Evolutionary conservation across 1,139 yeast species (phyloP).

Genomic region (Spencermartinsiella ligniputridi): DNA sequence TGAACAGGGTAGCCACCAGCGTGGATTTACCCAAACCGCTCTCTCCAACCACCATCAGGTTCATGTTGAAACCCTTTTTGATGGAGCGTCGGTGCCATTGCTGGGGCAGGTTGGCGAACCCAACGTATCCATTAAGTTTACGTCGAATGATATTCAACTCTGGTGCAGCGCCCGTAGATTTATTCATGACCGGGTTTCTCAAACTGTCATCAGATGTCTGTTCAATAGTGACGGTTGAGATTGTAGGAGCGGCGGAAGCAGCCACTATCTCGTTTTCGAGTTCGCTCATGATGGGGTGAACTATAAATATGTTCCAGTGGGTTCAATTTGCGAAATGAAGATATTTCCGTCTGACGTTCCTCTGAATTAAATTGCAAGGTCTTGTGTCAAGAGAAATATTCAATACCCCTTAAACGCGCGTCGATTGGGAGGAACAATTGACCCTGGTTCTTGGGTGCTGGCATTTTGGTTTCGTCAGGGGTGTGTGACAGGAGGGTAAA

Average conservation of each 20-base stretch:
- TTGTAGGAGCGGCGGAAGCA: constrained; percentile 20
- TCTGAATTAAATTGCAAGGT: neutral
- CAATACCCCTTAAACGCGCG: constrained; percentile 1
- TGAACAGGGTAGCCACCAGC: constrained; percentile 84
- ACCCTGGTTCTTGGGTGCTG: no score
- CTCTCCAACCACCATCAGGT: constrained; percentile 75
- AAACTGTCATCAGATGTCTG: constrained; percentile 18
- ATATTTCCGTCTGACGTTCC: no score
- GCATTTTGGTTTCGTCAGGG: constrained; percentile 1
- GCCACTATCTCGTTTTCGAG: neutral
- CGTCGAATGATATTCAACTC: constrained; percentile 58
- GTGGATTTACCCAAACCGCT: constrained; percentile 94
- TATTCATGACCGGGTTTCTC: constrained; percentile 20
- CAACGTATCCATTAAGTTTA: constrained; percentile 87
- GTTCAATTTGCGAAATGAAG: no score
- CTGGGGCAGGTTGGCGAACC: constrained; percentile 95
- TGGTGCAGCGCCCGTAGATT: constrained; percentile 13
- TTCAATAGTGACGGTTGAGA: constrained; percentile 25
- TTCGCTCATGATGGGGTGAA: constrained; percentile 5
- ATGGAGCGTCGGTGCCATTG: constrained; percentile 98
- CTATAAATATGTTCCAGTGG: no score
- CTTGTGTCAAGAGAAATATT: neutral
- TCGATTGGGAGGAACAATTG: no score
- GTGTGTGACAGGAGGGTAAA: neutral
- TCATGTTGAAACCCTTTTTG: constrained; percentile 89